Conservation (phyloP, 495 filamentous ascomycete genomes). For the Poronia punctata region DNA sequence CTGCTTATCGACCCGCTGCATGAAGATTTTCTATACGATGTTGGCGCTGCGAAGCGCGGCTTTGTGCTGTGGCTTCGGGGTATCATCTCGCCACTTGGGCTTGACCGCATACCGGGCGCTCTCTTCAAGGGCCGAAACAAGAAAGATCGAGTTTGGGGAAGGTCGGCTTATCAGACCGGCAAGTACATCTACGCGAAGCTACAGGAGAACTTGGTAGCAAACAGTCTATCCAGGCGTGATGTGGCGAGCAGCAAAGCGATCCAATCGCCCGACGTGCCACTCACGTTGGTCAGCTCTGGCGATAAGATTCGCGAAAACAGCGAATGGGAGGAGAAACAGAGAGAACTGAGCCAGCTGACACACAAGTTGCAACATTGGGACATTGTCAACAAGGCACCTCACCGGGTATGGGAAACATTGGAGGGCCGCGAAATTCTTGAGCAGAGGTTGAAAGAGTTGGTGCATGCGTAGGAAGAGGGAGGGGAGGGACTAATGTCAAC, state of each 20-base stretch:
- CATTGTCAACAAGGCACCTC: conserved; percentile 75
- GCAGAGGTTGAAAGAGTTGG: conserved; percentile 56
- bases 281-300: conserved; percentile 80
- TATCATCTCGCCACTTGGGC: conserved; percentile 73
- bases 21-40: conserved; percentile 65
- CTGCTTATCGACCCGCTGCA: conserved; percentile 83
- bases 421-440: conserved; percentile 66
- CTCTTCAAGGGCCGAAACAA: conserved; percentile 69
- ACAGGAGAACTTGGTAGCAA: conserved; percentile 85
- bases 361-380: conserved; percentile 76
- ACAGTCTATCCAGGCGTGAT: conserved; percentile 74
- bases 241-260: conserved; percentile 68
- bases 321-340: conserved; percentile 73
- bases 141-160: conserved; percentile 79
- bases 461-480: conserved; percentile 23
- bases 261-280: conserved; percentile 61
- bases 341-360: conserved; percentile 73
- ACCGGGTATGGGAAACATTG: conserved; percentile 70
- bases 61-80: conserved; percentile 83
- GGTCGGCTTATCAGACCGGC: conserved; percentile 67
- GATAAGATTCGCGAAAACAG: conserved; percentile 44
- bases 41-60: conserved; percentile 62
- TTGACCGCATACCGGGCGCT: conserved; percentile 71
- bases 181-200: conserved; percentile 81
- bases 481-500: too few species aligned